These are phyloP conservation scores for Volvox carteri DNA, from an alignment of 163 green algal species.

Conservation along the genomic window DNA sequence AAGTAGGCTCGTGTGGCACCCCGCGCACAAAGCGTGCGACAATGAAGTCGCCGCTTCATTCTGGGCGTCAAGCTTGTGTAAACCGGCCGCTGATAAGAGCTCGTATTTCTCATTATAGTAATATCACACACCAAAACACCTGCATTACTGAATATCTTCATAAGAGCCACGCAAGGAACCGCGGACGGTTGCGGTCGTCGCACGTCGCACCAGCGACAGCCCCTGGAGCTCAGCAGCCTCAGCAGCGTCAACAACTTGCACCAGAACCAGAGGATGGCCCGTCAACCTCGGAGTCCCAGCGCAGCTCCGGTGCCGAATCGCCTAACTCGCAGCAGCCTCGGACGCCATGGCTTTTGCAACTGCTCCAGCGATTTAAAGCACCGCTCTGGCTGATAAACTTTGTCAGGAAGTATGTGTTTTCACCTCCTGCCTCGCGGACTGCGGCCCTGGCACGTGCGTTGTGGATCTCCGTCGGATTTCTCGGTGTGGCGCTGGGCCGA, in stretches of 20 bases:
- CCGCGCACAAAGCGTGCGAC: not conserved
- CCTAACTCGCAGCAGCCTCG: conserved; percentile 8
- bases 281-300: not conserved
- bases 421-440: not conserved
- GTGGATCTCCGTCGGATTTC: conserved; percentile 43
- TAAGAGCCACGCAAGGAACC: not conserved
- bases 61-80: not conserved
- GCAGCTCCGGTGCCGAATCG: not conserved
- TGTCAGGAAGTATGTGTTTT: not conserved
- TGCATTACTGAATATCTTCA: not conserved
- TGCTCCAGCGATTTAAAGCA: conserved; percentile 13
- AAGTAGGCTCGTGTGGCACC: too few species aligned
- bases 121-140: not conserved
- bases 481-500: conserved; percentile 21
- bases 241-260: not conserved
- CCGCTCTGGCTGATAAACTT: conserved; percentile 4
- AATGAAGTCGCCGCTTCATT: conserved; percentile 1
- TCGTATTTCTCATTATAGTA: not conserved
- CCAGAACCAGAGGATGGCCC: not conserved
- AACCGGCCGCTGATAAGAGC: not conserved
- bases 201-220: not conserved
- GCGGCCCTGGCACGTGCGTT: conserved; percentile 25
- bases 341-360: not conserved
- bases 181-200: not conserved
- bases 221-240: conserved; percentile 1